These are phyloP conservation scores for Penicillium tannophilum DNA, from an alignment of 495 filamentous ascomycete genomes.

Conservation along the genomic window DNA sequence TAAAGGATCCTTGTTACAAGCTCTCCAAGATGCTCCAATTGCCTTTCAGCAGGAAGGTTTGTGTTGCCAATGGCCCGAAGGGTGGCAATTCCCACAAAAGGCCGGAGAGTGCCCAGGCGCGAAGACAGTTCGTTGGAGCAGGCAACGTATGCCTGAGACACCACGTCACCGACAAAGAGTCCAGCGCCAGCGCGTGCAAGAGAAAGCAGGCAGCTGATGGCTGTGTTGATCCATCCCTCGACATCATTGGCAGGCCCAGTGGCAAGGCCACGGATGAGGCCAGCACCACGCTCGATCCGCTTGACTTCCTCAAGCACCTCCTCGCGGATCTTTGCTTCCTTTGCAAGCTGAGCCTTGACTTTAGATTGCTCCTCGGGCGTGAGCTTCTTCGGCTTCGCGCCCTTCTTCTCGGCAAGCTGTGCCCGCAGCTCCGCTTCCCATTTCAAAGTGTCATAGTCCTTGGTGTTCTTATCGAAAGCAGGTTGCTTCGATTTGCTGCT, in stretches of 20 bases:
- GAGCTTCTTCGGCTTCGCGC: slow-evolving; percentile 84
- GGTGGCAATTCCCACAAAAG: slow-evolving; percentile 86
- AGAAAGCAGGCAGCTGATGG: slow-evolving; percentile 67
- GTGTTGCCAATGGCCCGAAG: slow-evolving; percentile 74
- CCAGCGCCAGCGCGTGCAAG: slow-evolving; percentile 77
- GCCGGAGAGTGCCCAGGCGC: slow-evolving; percentile 73
- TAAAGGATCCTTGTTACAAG: slow-evolving; percentile 89
- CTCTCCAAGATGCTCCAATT: slow-evolving; percentile 79
- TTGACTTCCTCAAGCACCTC: slow-evolving; percentile 67
- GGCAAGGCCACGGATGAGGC: slow-evolving; percentile 79
- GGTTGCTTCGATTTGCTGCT: slow-evolving; percentile 69
- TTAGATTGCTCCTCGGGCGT: slow-evolving; percentile 84
- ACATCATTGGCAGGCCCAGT: slow-evolving; percentile 83
- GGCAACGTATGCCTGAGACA: slow-evolving; percentile 77
- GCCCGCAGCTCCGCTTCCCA: slow-evolving; percentile 94
- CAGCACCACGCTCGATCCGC: slow-evolving; percentile 75
- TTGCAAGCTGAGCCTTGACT: slow-evolving; percentile 86
- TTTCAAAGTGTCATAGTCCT: slow-evolving; percentile 92
- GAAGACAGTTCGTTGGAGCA: slow-evolving; percentile 71
- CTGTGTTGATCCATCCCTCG: slow-evolving; percentile 80
- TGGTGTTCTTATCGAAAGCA: slow-evolving; percentile 77
- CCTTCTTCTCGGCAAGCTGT: slow-evolving; percentile 89
- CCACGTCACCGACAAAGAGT: slow-evolving; percentile 73
- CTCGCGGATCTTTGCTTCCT: slow-evolving; percentile 77
- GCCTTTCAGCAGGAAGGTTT: slow-evolving; percentile 67